These are phyloP conservation scores for Sarocladium brachiariae DNA, from an alignment of 2,329 filamentous ascomycete species.

Conservation along the genomic window DNA sequence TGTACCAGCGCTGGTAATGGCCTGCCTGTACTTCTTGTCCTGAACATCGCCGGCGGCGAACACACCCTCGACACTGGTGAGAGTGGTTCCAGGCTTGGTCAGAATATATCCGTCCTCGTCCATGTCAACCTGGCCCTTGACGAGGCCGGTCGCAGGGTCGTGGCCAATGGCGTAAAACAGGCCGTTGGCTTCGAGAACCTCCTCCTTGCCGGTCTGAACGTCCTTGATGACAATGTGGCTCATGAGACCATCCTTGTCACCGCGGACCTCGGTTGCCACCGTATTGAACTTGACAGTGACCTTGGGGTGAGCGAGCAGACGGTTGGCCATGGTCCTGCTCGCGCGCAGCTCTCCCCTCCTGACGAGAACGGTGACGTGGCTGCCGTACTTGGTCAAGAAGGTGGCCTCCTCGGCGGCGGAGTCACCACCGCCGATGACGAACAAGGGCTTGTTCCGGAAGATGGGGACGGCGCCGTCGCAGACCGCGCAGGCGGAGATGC, in stretches of 20 bases:
- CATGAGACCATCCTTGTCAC: constrained; percentile 82
- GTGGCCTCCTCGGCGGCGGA: constrained; percentile 95
- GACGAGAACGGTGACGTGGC: constrained; percentile 90
- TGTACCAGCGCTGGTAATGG: constrained; percentile 92
- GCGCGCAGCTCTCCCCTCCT: constrained; percentile 81
- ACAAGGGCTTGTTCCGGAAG: constrained; percentile 91
- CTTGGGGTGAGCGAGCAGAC: constrained; percentile 78
- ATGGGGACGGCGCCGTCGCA: constrained; percentile 97
- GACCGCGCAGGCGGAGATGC: constrained; percentile 92
- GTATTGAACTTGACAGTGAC: constrained; percentile 84
- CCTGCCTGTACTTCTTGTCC: constrained; percentile 96
- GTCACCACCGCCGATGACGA: constrained; percentile 94
- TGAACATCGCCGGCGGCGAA: constrained; percentile 97
- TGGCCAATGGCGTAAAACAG: constrained; percentile 97
- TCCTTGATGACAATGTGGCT: constrained; percentile 80
- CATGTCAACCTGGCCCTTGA: constrained; percentile 84
- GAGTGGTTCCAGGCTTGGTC: constrained; percentile 80
- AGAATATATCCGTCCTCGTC: constrained; percentile 88
- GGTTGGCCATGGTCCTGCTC: constrained; percentile 84
- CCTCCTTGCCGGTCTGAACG: constrained; percentile 64
- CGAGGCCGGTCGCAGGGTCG: constrained; percentile 83
- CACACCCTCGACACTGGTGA: constrained; percentile 83
- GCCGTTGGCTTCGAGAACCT: constrained; percentile 84
- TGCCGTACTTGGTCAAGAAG: constrained; percentile 96
- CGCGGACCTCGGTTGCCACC: constrained; percentile 74